Evolutionary conservation across 768 basidiomycete species (phyloP).

Genomic region (Lactarius pseudohatsudake): DNA sequence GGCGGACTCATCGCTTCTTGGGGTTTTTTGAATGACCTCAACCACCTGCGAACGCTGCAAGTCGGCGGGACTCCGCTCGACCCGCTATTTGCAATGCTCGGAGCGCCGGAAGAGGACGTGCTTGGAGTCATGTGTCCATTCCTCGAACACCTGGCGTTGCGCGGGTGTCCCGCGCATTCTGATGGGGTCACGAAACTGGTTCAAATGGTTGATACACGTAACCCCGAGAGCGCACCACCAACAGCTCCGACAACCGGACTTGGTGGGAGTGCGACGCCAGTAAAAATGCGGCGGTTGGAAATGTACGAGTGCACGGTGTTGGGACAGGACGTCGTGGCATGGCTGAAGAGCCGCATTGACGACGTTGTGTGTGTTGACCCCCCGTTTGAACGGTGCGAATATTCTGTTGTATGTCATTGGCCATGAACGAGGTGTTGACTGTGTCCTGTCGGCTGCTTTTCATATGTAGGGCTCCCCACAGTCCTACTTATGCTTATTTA

Average conservation of each 20-base stretch:
- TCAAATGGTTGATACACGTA: slow-evolving; percentile 68
- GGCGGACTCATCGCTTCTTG: slow-evolving; percentile 62
- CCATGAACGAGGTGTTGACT: slow-evolving; percentile 25
- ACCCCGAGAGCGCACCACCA: slow-evolving; percentile 49
- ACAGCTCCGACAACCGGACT: slow-evolving; percentile 36
- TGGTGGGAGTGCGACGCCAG: slow-evolving; percentile 50
- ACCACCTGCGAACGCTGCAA: slow-evolving; percentile 55
- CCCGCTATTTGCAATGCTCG: slow-evolving; percentile 57
- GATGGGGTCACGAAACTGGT: slow-evolving; percentile 70
- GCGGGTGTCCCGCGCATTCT: slow-evolving; percentile 61
- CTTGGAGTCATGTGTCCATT: slow-evolving; percentile 62
- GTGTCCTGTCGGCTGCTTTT: slow-evolving; percentile 21
- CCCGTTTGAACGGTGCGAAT: slow-evolving; percentile 44
- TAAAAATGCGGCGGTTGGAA: slow-evolving; percentile 57
- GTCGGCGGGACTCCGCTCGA: slow-evolving; percentile 69
- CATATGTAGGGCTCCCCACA: slow-evolving; percentile 29
- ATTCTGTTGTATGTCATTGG: slow-evolving; percentile 30
- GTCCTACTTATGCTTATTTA: slow-evolving; percentile 32
- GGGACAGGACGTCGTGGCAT: slow-evolving; percentile 67
- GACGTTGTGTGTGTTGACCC: slow-evolving; percentile 65
- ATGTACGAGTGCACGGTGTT: slow-evolving; percentile 64
- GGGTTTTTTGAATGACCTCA: slow-evolving; percentile 62
- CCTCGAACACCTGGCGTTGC: slow-evolving; percentile 58
- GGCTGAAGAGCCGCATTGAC: slow-evolving; percentile 61
- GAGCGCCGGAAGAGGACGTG: slow-evolving; percentile 59